These are phyloP conservation scores for Sugiyamaella castrensis DNA, from an alignment of 1,139 yeast genomes.

Conservation along the genomic window DNA sequence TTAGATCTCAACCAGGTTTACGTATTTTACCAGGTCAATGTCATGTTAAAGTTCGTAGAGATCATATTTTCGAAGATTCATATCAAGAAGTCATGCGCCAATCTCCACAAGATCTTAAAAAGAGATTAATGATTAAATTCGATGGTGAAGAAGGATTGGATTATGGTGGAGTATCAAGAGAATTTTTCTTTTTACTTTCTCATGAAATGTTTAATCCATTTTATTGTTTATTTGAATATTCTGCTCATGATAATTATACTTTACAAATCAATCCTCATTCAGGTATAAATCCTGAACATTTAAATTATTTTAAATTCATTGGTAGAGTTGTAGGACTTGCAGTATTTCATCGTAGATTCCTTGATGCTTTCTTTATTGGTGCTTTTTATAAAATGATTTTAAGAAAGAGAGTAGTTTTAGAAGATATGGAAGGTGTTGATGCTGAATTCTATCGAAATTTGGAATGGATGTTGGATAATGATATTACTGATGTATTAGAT, in stretches of 20 bases:
- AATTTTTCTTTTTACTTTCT: constrained; percentile 89
- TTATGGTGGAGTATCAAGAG: constrained; percentile 98
- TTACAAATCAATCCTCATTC: constrained; percentile 96
- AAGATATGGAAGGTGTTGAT: constrained; percentile 99
- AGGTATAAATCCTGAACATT: constrained; percentile 96
- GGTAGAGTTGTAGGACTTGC: constrained; percentile 98
- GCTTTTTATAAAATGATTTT: constrained; percentile 98
- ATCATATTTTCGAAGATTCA: constrained; percentile 93
- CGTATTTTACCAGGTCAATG: constrained; percentile 98
- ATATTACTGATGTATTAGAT: constrained; percentile 80
- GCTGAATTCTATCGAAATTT: constrained; percentile 92
- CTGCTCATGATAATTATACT: constrained; percentile 97
- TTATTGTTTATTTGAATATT: constrained; percentile 93
- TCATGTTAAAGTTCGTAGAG: constrained; percentile 95
- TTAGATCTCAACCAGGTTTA: constrained; percentile 96
- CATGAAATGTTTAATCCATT: constrained; percentile 99
- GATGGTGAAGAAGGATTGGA: constrained; percentile 99
- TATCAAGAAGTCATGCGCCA: constrained; percentile 99
- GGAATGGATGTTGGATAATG: constrained; percentile 94
- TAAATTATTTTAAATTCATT: constrained; percentile 94
- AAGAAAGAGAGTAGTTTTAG: constrained; percentile 87
- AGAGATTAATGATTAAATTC: constrained; percentile 94
- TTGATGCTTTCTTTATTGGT: constrained; percentile 97
- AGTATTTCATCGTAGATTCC: constrained; percentile 94
- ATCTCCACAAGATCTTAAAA: constrained; percentile 95